Evolutionary conservation across 2,329 filamentous ascomycete species (phyloP), one percentile per base, ranked within the genome.

Genomic region (Colletotrichum sp.): DNA sequence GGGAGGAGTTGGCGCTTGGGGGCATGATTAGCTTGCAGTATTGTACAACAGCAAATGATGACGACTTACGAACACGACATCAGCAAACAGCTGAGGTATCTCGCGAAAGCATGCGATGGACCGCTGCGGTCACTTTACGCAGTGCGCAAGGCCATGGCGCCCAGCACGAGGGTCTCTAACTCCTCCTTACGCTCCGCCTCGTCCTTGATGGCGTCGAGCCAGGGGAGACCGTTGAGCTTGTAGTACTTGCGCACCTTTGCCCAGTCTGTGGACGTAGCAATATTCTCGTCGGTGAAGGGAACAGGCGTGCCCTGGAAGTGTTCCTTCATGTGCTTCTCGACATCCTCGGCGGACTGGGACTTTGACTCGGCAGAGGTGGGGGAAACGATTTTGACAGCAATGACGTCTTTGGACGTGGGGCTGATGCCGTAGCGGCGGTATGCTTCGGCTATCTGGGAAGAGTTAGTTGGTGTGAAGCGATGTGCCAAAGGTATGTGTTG

Each of bases 401-500:
- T 87, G n/a, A 99, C 85, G 79, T 93, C 85, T 60, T 89, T 93
- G 4, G 94, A 97, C 13, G 88, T 86, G 15, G 95, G 91, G 1
- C 91, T 88, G 74, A 99, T 93, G 64, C 97, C 97, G 81, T 97
- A 98, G 70, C 94, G 93, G 36, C 95, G 93, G 85, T 99, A 99
- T 1, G 96, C 93, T 80, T 98, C 96, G 68, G 95, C 92, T 81
- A 99, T 99, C 95, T 98, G 68, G 8, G 36, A 67, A 62, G 15
- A 36, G 68, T 66, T 6, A 63, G 44, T 4, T 2, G 44, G 44
- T 52, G 44, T 21, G 1, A 24, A 52, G 0, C 3, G 39, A 63
- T 76, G 2, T 63, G 28, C 10, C 0, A 10, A 1, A 0, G 21
- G 16, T 0, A 0, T 1, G 63, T 13, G 12, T 52, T 21, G 32